Evolutionary conservation across 1,139 yeast genomes (phyloP).

Genomic region (Hanseniaspora uvarum): DNA sequence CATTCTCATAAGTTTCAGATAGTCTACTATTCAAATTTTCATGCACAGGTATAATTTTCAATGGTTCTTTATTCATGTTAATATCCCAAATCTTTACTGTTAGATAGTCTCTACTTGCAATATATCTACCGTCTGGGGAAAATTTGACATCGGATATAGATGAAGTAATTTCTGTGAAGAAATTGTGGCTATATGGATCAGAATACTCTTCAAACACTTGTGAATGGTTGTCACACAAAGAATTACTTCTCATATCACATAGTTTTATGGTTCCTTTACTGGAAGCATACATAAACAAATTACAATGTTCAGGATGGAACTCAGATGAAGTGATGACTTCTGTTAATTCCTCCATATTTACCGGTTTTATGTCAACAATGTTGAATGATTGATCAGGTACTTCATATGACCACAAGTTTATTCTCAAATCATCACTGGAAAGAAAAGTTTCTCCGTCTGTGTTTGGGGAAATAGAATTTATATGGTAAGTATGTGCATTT

Average conservation of each 20-base stretch:
- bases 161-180: slow-evolving; percentile 93
- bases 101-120: slow-evolving; percentile 93
- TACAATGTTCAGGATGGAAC: slow-evolving; percentile 89
- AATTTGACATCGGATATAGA: slow-evolving; percentile 91
- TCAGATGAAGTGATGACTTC: slow-evolving; percentile 98
- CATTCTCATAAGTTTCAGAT: slow-evolving; percentile 96
- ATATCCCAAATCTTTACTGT: slow-evolving; percentile 98
- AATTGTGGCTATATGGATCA: slow-evolving; percentile 88
- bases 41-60: slow-evolving; percentile 88
- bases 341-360: slow-evolving; percentile 96
- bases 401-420: slow-evolving; percentile 90
- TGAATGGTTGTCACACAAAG: slow-evolving; percentile 84
- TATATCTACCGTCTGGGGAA: slow-evolving; percentile 83
- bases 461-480: slow-evolving; percentile 87
- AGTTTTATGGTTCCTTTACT: slow-evolving; percentile 92
- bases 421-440: slow-evolving; percentile 87
- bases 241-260: slow-evolving; percentile 93
- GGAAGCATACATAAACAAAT: slow-evolving; percentile 91
- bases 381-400: slow-evolving; percentile 93
- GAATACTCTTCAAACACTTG: slow-evolving; percentile 85
- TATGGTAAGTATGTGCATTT: slow-evolving; percentile 97
- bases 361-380: slow-evolving; percentile 95
- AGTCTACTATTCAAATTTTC: slow-evolving; percentile 87
- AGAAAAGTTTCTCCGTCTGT: slow-evolving; percentile 94
- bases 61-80: slow-evolving; percentile 90